These are phyloP conservation scores for Aspergillus haitiensis DNA, from an alignment of 495 filamentous ascomycete genomes.

Conservation along the genomic window DNA sequence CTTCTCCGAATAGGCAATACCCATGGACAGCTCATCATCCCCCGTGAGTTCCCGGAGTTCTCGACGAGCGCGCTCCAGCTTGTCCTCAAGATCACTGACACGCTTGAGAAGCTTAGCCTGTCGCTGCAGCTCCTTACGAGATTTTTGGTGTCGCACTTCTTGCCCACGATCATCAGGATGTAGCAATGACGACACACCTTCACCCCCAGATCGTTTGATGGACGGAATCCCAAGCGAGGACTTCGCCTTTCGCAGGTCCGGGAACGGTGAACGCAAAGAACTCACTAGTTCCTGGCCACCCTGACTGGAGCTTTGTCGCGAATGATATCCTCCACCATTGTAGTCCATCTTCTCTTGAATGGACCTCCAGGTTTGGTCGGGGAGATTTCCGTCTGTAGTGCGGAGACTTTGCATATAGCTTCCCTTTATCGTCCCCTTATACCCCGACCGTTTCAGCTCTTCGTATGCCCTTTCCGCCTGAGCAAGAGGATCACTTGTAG, in stretches of 20 bases:
- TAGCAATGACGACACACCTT: conserved; percentile 23
- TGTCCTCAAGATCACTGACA: conserved; percentile 65
- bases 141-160: conserved; percentile 51
- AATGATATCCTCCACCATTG: conserved; percentile 21
- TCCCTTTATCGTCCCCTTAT: conserved; percentile 49
- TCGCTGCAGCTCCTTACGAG: conserved; percentile 60
- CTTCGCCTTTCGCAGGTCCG: conserved; percentile 40
- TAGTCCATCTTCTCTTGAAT: conserved; percentile 42
- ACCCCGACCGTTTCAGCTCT: conserved; percentile 60
- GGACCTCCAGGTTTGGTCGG: conserved; percentile 43
- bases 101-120: conserved; percentile 63
- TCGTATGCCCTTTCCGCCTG: conserved; percentile 59
- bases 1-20: conserved; percentile 32
- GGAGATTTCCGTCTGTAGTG: conserved; percentile 25
- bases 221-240: conserved; percentile 35
- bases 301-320: conserved; percentile 27
- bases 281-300: conserved; percentile 24
- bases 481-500: conserved; percentile 42
- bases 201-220: conserved; percentile 25
- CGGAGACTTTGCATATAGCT: conserved; percentile 32
- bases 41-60: conserved; percentile 55
- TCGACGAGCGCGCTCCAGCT: conserved; percentile 57
- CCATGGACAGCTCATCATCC: conserved; percentile 37
- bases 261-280: conserved; percentile 41
- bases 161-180: conserved; percentile 29